Base-by-base conservation (phyloP, 345 rosid species). In the Dimocarpus longan region DNA sequence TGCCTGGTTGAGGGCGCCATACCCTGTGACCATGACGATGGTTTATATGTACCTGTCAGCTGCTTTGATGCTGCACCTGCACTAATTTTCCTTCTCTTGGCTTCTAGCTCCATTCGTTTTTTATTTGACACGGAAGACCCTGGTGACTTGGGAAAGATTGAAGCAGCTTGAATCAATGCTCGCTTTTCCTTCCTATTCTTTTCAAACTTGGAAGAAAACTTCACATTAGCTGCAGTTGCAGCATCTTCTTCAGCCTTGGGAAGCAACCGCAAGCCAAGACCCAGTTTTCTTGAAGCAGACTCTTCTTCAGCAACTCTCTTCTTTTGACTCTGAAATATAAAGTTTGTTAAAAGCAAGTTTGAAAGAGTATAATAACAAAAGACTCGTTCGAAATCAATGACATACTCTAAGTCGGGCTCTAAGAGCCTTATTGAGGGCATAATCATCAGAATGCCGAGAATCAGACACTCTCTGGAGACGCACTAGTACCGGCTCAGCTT, bases 271-370 rank as follows among this genome's bases (percentile, higher is more conserved):
- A 94, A 85, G 75, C 91, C 91, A 28, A 93, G 88, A 24, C 99
- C 99, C 81, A 84, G 73, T 84, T 87, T 94, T 83, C 86, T 92
- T 39, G 95, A 87, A 70, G 85, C 83, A 71, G 86, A 76, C 82
- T 97, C 98, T 83, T 94, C 99, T 82, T 97, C 96, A 22, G 86
- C 86, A 66, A 97, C 89, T 80, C 98, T 90, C 82, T 93, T 97
- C 88, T 92, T 90, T 71, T 94, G 96, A 73, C 82, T 85, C 96
- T 88, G 89, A 73, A 12, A 69, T 1, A 59, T 37, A 8, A 26
- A 3, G 57, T 8, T 4, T 62, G 79, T 66, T 75, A 62, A 77
- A 16, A 13, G 50, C 63, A 77, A 6, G 74, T 59, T 37, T 8
- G 6, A 22, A 12, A n/a, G 4, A 32, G 65, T 50, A 24, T 4